Base-by-base conservation (phyloP, 1,139 yeast species). In the Hyphopichia khmerensis region DNA sequence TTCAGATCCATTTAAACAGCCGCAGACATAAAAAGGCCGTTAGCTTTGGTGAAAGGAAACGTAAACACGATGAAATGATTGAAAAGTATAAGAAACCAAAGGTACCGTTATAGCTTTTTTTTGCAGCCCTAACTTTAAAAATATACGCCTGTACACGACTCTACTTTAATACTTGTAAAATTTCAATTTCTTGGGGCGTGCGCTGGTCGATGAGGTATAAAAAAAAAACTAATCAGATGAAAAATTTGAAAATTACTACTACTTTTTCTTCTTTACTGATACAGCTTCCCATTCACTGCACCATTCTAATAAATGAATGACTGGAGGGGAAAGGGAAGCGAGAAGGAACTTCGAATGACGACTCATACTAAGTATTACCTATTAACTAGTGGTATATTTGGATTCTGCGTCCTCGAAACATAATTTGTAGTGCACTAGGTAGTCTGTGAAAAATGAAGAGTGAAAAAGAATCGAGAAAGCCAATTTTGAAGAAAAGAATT, bases 1-100 rank as follows among this genome's bases (percentile, higher is more conserved):
- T 90, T 85, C 62, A 75, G 4, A 70, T 75, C 3, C 99, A 93
- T 60, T 45, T 81, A 38, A 66, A 69, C 21, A 84, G 96, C 46
- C 71, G 81, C 46, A 73, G 87, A 43, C 96, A 89, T 49, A 65
- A 55, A 48, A 56, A 58, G 40, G 60, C 52, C 41, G 43, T 56
- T 15, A 49, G 51, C 14, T 51, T 52, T 5, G 48, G 50, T 8
- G 55, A 50, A 23, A 49, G 49, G 32, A 53, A 55, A 34, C 43
- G 54, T 5, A 54, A 50, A 40, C 57, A 53, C 35, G 42, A 48
- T 16, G 50, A 48, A 27, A 35, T 38, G 31, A 26, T 46, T 5
- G 36, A 35, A 14, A 37, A 36, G 13, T 35, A 42, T 14, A 42
- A 42, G 29, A 29, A 38, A 29, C 37, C 13, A 13, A 29, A 32